Base-by-base conservation (phyloP, 768 basidiomycete species). In the Daedalea quercina region DNA sequence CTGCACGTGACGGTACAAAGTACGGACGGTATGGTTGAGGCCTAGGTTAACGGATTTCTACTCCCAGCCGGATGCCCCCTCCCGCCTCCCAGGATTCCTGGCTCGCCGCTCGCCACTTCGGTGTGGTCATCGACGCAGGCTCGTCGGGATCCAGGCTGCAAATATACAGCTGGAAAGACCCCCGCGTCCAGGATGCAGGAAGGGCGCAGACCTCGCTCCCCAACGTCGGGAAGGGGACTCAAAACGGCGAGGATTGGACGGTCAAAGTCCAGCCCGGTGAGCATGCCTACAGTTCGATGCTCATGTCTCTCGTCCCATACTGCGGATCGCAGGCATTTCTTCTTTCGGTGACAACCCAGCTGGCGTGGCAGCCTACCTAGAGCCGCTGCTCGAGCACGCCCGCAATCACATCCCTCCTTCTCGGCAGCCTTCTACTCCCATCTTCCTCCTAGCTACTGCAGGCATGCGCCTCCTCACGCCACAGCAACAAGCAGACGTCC, bases 81-180 rank as follows among this genome's bases (percentile, higher is more conserved):
- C 84, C 87, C 54, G 80, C 77, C 53, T 79, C 72, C 50, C 75
- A 75, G 59, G 81, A 90, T 65, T 70, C 84, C 56, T 93, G 90
- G 90, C 78, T 89, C 52, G 70, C 78, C 54, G 82, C 82, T 51
- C 84, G 92, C 59, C 83, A 85, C 61, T 95, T 92, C 69, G 93
- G 91, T 54, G 80, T 98, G 54, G 94, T 98, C 57, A 91, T 99
- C 69, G 96, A 99, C 75, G 96, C 96, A 65, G 96, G 96, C 55
- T 96, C 94, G 67, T 97, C 94, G 22, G 96, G 96, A 25, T 97
- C 95, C 3, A 76, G 96, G 50, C 74, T 97, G 33, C 94, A 97
- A 68, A 92, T 98, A 60, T 98, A 99, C 73, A 93, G 90, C 67
- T 99, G 95, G 96, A 80, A 80, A 57, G 87, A 97, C 67, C 87